Base-by-base conservation (phyloP, 2,329 filamentous ascomycete species). In the Parasarocladium wereldwijsianum region DNA sequence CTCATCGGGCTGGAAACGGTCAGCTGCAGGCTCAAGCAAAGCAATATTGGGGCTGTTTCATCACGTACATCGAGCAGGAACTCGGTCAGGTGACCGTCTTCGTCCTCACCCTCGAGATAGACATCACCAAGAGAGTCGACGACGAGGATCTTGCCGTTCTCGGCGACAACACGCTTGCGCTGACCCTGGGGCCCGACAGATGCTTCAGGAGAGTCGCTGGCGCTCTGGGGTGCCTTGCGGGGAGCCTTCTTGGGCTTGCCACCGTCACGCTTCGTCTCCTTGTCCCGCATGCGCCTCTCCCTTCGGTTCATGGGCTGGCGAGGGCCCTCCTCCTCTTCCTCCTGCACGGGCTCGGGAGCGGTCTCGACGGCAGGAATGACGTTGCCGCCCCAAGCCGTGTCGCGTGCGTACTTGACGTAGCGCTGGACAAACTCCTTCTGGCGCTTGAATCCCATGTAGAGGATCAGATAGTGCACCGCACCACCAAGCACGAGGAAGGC, bases 131-230 rank as follows among this genome's bases (percentile, higher is more conserved):
- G 62, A 1, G 82, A 83, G 54, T 98, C 87, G 4, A 98, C 90
- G 33, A 98, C 77, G 21, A 98, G 62, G 1, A 93, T 66, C 62
- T 96, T 98, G 41, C 90, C 90, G 44, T 98, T 98, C 62, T 93
- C 80, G 3, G 86, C 87, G 16, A 86, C 72, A 11, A 96, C 83
- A 20, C 83, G 70, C 65, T 87, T 93, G 57, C 83, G 83, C 19
- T 78, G 66, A 13, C 86, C 85, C 21, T 75, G 69, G 2, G 82
- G 72, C 8, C 73, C 71, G 32, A 64, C 53, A 38, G 67, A 62
- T 0, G 69, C 68, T 42, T 72, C 44, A 26, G 42, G 43, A 9
- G 52, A 47, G 8, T 37, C 11, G 14, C 19, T 28, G 17, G 20
- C 22, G 13, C 13, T 34, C 22, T 34, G 35, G 34, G 44, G 42